A percentile compares a stretch with the other conserved stretches of the same genome.
Conservation (phyloP, 2,329 filamentous ascomycete species). For the Helotiales sp. region DNA sequence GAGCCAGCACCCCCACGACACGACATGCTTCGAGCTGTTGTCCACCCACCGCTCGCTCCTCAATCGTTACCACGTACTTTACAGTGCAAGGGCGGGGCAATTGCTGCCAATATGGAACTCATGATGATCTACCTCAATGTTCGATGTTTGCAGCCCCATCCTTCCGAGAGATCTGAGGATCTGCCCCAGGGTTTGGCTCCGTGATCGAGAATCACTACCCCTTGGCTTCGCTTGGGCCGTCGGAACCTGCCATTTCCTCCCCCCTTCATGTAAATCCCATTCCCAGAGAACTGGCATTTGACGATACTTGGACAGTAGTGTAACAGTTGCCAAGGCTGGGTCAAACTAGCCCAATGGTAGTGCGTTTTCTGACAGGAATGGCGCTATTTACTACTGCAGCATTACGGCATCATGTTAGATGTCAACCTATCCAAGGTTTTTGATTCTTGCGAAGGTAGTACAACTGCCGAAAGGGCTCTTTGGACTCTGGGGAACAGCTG, state of each 20-base stretch:
- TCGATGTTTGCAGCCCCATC: neutral
- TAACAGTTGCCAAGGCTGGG: neutral
- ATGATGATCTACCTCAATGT: too few species aligned
- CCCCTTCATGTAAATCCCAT: neutral
- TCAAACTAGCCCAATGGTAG: neutral
- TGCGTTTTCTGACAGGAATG: slow-evolving; percentile 12
- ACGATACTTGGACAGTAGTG: neutral
- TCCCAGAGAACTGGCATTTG: neutral
- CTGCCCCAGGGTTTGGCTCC: neutral
- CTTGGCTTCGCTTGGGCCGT: neutral
- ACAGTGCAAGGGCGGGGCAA: neutral
- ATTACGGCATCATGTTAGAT: slow-evolving; percentile 9
- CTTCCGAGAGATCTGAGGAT: neutral
- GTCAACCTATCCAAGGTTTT: slow-evolving; percentile 5
- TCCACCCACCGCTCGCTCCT: neutral
- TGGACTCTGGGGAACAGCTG: neutral
- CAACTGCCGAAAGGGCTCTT: neutral
- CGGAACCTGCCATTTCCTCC: neutral
- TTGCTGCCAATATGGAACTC: neutral
- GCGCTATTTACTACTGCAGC: slow-evolving; percentile 10
- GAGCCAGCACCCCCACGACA: too few species aligned
- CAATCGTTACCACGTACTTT: neutral
- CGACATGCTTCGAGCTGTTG: neutral
- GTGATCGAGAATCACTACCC: neutral
- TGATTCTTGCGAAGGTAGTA: too few species aligned